phyloP scores from a whole-genome alignment of 2,329 filamentous ascomycete species.

The Fusarium sp. region DNA sequence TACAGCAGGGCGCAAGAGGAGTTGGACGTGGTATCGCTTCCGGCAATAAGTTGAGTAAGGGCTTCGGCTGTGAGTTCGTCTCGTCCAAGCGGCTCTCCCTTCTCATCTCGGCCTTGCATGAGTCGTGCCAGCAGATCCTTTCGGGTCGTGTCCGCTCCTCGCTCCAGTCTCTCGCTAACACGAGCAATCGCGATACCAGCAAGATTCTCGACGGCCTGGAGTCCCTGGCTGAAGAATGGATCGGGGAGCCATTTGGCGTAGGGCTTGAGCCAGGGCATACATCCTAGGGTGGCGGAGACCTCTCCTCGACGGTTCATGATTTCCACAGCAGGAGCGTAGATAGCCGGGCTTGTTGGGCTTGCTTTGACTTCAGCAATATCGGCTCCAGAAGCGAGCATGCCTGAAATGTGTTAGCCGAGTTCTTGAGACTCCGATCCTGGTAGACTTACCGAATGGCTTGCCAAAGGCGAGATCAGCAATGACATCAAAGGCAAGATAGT shows the following conservation, averaged over 20 bases:
- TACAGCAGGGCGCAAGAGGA: slow-evolving; percentile 87
- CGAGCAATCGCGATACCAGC: slow-evolving; percentile 89
- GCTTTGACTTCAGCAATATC: slow-evolving; percentile 81
- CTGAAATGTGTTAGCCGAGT: neutral
- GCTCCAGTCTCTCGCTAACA: slow-evolving; percentile 79
- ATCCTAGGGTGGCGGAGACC: slow-evolving; percentile 84
- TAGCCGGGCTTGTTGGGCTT: slow-evolving; percentile 69
- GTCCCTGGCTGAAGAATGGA: slow-evolving; percentile 81
- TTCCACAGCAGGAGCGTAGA: slow-evolving; percentile 85
- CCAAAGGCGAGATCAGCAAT: slow-evolving; percentile 64
- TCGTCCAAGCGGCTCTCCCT: slow-evolving; percentile 79
- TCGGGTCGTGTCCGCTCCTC: slow-evolving; percentile 70
- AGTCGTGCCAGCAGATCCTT: slow-evolving; percentile 85
- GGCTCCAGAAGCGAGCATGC: slow-evolving; percentile 79
- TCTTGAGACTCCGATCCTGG: accelerated
- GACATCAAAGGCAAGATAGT: slow-evolving; percentile 66
- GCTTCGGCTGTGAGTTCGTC: slow-evolving; percentile 90
- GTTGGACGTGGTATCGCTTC: slow-evolving; percentile 82
- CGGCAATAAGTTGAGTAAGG: slow-evolving; percentile 87
- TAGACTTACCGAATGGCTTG: slow-evolving; percentile 55
- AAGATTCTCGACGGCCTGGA: slow-evolving; percentile 81
- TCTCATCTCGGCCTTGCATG: slow-evolving; percentile 88
- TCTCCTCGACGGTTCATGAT: slow-evolving; percentile 91
- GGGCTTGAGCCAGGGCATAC: slow-evolving; percentile 78
- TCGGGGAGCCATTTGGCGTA: slow-evolving; percentile 86